A percentile compares a stretch with the other conserved stretches of the same genome.
Evolutionary conservation across 176 grass and related monocot species (phyloP).

Genomic region (Bromus sterilis): DNA sequence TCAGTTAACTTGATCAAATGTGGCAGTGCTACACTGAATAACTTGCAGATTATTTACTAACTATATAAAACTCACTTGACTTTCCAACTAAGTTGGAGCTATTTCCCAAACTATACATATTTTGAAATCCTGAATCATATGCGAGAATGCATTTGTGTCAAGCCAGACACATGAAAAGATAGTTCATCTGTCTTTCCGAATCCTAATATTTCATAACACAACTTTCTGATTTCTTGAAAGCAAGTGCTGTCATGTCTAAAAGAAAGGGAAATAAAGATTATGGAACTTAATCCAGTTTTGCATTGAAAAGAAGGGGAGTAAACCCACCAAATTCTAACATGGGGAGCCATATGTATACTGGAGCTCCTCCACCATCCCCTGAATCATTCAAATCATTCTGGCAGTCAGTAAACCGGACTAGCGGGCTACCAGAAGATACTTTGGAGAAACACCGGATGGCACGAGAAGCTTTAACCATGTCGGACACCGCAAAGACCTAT

Average conservation of each 20-base stretch:
- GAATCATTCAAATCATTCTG: conserved; percentile 61
- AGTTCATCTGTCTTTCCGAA: neutral
- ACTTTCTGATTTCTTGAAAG: neutral
- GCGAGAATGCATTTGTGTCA: neutral
- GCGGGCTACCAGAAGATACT: conserved; percentile 17
- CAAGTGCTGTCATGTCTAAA: neutral
- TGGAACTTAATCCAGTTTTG: neutral
- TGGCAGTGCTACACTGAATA: neutral
- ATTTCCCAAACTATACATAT: neutral
- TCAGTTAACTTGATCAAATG: conserved; percentile 1
- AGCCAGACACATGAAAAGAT: neutral
- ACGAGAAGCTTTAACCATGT: conserved; percentile 65
- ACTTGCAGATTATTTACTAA: neutral
- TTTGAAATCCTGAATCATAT: too few species aligned
- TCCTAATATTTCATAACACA: neutral
- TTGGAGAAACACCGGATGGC: conserved; percentile 69
- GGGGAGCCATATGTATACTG: conserved; percentile 54
- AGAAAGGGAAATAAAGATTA: neutral
- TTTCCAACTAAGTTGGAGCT: neutral
- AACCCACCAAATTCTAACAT: conserved; percentile 60
- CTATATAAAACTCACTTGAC: conserved; percentile 7
- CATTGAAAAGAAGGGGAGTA: neutral
- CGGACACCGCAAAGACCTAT: conserved; percentile 48
- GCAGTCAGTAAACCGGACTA: conserved; percentile 44
- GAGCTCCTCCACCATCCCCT: conserved; percentile 73